phyloP scores from a whole-genome alignment of 1,284 basidiomycete species.

The Sporisorium iseilematis-ciliati region DNA sequence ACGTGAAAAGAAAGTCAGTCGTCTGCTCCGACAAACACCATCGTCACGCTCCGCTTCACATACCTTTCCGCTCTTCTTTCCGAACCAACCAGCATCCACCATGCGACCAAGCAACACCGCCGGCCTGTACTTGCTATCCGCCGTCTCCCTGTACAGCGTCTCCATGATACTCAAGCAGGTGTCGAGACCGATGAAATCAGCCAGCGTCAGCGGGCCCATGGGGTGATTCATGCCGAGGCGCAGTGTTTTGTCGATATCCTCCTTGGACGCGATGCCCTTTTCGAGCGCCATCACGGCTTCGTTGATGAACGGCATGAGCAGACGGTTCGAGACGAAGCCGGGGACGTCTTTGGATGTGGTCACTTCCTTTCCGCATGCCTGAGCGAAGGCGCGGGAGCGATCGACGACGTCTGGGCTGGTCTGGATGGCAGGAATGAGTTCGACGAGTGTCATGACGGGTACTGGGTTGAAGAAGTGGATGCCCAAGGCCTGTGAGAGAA shows the following conservation, averaged over 20 bases:
- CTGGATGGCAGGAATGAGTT: conserved; percentile 92
- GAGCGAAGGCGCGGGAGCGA: conserved; percentile 83
- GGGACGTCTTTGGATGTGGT: conserved; percentile 80
- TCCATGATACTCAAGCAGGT: conserved; percentile 74
- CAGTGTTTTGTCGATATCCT: conserved; percentile 95
- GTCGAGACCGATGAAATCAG: conserved; percentile 84
- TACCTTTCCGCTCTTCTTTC: conserved; percentile 78
- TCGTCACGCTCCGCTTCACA: neutral
- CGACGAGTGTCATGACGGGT: conserved; percentile 82
- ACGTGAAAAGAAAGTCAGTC: conserved; percentile 7
- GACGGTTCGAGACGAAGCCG: conserved; percentile 74
- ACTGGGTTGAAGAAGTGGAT: conserved; percentile 93
- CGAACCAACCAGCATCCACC: conserved; percentile 95
- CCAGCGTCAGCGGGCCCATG: conserved; percentile 77
- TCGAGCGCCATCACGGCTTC: conserved; percentile 93
- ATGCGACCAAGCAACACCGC: conserved; percentile 89
- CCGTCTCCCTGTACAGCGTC: conserved; percentile 76
- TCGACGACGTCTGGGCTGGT: conserved; percentile 82
- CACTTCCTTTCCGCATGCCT: conserved; percentile 83
- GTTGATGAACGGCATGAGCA: conserved; percentile 92
- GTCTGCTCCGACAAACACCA: neutral
- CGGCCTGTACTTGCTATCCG: conserved; percentile 97
- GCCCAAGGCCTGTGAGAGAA: conserved; percentile 71
- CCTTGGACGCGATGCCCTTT: conserved; percentile 88
- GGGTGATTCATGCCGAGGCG: conserved; percentile 95